Percentiles rank a stretch among this genome's conserved stretches.
phyloP scores from a whole-genome alignment of 805 yeast genomes.

The Starmerella davenportii region DNA sequence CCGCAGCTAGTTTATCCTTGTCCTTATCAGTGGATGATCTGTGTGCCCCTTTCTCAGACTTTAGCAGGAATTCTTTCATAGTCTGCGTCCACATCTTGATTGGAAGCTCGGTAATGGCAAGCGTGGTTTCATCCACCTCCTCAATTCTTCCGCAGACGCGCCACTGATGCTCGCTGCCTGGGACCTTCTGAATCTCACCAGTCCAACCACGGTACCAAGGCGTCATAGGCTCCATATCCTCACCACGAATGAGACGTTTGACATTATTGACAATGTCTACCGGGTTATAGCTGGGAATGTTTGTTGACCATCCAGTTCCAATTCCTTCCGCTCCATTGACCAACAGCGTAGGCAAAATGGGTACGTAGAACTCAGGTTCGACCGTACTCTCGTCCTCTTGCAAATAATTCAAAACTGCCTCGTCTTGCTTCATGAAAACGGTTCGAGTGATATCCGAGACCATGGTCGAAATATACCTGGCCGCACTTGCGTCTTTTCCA shows the following conservation, averaged over 20 bases:
- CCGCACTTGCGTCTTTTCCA: conserved; percentile 97
- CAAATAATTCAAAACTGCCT: conserved; percentile 55
- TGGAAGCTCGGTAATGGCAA: conserved; percentile 86
- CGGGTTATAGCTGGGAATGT: conserved; percentile 82
- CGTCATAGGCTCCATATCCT: conserved; percentile 49
- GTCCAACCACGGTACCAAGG: conserved; percentile 98
- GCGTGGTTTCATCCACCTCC: conserved; percentile 56
- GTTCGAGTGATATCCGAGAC: conserved; percentile 55
- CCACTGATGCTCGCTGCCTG: conserved; percentile 39
- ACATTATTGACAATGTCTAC: conserved; percentile 60
- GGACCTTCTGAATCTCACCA: conserved; percentile 49
- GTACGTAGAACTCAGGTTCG: conserved; percentile 90
- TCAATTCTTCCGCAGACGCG: conserved; percentile 66
- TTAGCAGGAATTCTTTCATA: conserved; percentile 66
- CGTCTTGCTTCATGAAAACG: conserved; percentile 65
- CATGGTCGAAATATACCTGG: conserved; percentile 88
- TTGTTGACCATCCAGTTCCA: conserved; percentile 97
- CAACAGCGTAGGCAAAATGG: conserved; percentile 84
- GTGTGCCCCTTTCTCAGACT: conserved; percentile 31
- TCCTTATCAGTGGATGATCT: conserved; percentile 24
- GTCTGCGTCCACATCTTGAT: conserved; percentile 82
- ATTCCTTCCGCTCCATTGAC: conserved; percentile 96
- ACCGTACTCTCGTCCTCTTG: conserved; percentile 88
- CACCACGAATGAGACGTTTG: conserved; percentile 51
- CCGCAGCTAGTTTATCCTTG: conserved; percentile 18